Base-by-base conservation (phyloP, 306 rosid genomes). In the Castanospermum australe region DNA sequence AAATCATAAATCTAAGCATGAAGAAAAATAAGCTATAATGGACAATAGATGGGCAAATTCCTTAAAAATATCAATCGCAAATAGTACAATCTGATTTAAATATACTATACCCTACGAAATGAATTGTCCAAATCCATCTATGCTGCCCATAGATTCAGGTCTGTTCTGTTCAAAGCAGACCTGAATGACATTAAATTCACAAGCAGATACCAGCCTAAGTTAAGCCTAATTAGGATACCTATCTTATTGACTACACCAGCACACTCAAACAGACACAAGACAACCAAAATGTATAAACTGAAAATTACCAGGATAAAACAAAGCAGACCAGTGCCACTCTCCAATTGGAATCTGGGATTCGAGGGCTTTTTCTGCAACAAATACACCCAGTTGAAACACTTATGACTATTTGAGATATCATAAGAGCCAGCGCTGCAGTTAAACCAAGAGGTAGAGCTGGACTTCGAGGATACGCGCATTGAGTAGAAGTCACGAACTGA, bases 361-460 rank as follows among this genome's bases (percentile, higher is more conserved):
- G 88, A 57, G 90, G 83, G 75, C 33, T 83, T 71, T 69, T 87
- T 66, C 61, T 74, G 88, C 98, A 95, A 78, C 99, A 95, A 79
- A 93, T 61, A 63, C 99, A 93, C 32, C 99, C 98, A 4, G 92
- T 81, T 62, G 90, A 79, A 80, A 82, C 89, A 61, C 91, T 91
- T 75, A 95, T 67, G 59, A 83, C 41, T 30, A 89, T 66, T 33
- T 93, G 96, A 74, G 94, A 92, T 48, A 85, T 36, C 92, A 93
- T 17, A 67, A 95, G 96, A 59, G 94, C 77, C 68, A 90, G 61
- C 0, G 99, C 94, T 12, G 98, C 92, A 36, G 87, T 87, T 67
- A 91, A 84, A 65, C 99, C 99, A 52, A 95, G 99, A 68, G 78
- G 84, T 80, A 93, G 80, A 28, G 99, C 99, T 8, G 99, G 96